Percentiles rank a stretch among this genome's conserved stretches.
Conservation (phyloP, 176 grass and related monocot species). For the Sorghum bicolor region Sorghum_bicolor_NCBIv3 NC_012878.2:7342001-7342500, state of each 20-base stretch:
- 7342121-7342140: background rate
- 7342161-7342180: background rate
- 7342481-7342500: constrained; percentile 63
- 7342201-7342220: background rate
- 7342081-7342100: background rate
- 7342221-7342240: constrained; percentile 81
- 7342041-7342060: background rate
- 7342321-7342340: constrained; percentile 87
- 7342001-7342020: background rate
- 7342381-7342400: constrained; percentile 67
- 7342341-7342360: constrained; percentile 91
- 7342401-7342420: constrained; percentile 84
- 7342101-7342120: background rate
- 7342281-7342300: constrained; percentile 85
- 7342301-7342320: constrained; percentile 92
- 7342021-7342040: background rate
- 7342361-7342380: constrained; percentile 71
- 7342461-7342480: constrained; percentile 57
- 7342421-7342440: constrained; percentile 83
- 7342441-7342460: constrained; percentile 68
- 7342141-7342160: background rate
- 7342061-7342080: background rate
- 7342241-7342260: constrained; percentile 85
- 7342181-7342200: background rate
- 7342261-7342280: constrained; percentile 84